Evolutionary conservation across 2,329 filamentous ascomycete genomes (phyloP).

Genomic region (Ceratocystis cubensis): DNA sequence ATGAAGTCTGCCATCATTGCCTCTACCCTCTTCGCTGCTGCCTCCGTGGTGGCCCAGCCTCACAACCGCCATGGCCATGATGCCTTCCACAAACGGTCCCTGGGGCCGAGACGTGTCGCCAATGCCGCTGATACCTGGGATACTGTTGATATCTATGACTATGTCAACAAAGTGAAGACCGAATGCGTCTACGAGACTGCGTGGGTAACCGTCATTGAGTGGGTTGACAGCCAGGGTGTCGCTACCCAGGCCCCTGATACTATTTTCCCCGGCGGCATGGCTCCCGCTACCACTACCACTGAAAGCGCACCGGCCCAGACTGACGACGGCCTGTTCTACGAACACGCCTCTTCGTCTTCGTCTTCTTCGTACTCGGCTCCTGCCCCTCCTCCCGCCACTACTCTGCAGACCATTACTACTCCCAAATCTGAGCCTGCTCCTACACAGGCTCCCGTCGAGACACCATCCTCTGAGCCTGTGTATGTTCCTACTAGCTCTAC

Average conservation of each 20-base stretch:
- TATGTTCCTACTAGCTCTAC: slow-evolving; percentile 12
- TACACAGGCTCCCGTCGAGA: slow-evolving; percentile 24
- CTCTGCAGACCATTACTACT: not conserved
- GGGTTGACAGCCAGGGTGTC: slow-evolving; percentile 28
- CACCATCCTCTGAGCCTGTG: slow-evolving; percentile 21
- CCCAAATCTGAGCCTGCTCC: slow-evolving; percentile 23
- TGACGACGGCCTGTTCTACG: slow-evolving; percentile 12
- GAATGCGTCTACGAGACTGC: slow-evolving; percentile 29
- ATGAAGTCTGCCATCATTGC: slow-evolving; percentile 37
- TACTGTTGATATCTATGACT: no score
- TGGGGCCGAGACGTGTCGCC: not conserved
- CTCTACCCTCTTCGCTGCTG: slow-evolving; percentile 31
- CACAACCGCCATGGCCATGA: slow-evolving; percentile 32
- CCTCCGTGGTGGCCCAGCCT: slow-evolving; percentile 40
- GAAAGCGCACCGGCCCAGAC: not conserved
- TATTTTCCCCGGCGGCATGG: slow-evolving; percentile 24
- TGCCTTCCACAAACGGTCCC: slow-evolving; percentile 26
- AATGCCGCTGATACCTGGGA: not conserved
- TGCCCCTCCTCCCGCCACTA: not conserved
- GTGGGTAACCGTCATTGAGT: slow-evolving; percentile 38
- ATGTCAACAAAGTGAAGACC: slow-evolving; percentile 22
- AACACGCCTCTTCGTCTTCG: slow-evolving; percentile 15
- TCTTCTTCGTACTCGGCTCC: not conserved
- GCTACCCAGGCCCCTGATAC: slow-evolving; percentile 18
- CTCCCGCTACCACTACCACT: slow-evolving; percentile 11